Percentiles rank a stretch among this genome's conserved stretches.
Conservation (phyloP, 345 rosid species). For the Orychophragmus violaceus region DNA sequence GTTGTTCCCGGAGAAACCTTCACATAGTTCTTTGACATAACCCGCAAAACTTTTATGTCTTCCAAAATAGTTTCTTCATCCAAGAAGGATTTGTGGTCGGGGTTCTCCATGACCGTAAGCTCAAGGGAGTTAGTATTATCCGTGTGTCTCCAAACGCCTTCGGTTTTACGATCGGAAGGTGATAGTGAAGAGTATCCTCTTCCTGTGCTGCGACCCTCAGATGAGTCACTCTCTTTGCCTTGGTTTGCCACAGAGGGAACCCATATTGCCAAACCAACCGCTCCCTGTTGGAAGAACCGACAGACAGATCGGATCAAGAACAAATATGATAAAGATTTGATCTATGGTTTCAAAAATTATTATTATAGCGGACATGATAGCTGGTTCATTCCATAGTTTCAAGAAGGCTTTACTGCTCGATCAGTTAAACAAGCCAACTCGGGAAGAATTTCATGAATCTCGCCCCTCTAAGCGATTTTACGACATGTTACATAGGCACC, state of each 20-base stretch:
- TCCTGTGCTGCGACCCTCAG: conserved; percentile 44
- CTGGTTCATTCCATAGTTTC: not conserved
- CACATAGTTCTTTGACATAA: conserved; percentile 74
- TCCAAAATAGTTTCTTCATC: conserved; percentile 69
- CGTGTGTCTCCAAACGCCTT: conserved; percentile 37
- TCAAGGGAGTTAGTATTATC: conserved; percentile 51
- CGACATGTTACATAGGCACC: not conserved
- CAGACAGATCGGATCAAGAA: conserved; percentile 5
- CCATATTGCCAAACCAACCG: conserved; percentile 99
- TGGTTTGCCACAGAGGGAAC: conserved; percentile 94
- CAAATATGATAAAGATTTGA: not conserved
- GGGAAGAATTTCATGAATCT: not conserved
- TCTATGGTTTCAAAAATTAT: not conserved
- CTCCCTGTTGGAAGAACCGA: conserved; percentile 53
- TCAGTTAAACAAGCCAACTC: not conserved
- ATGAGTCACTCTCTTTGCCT: conserved; percentile 60
- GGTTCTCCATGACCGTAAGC: conserved; percentile 48
- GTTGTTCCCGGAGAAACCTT: conserved; percentile 50
- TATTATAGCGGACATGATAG: not conserved
- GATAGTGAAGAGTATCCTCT: conserved; percentile 73
- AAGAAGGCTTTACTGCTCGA: not conserved
- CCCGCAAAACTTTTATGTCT: conserved; percentile 64
- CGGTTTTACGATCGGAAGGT: conserved; percentile 46
- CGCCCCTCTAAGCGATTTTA: not conserved
- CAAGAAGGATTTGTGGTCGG: conserved; percentile 44